Base-by-base conservation (phyloP, 1,139 yeast genomes). In the Taphrina communis region DNA sequence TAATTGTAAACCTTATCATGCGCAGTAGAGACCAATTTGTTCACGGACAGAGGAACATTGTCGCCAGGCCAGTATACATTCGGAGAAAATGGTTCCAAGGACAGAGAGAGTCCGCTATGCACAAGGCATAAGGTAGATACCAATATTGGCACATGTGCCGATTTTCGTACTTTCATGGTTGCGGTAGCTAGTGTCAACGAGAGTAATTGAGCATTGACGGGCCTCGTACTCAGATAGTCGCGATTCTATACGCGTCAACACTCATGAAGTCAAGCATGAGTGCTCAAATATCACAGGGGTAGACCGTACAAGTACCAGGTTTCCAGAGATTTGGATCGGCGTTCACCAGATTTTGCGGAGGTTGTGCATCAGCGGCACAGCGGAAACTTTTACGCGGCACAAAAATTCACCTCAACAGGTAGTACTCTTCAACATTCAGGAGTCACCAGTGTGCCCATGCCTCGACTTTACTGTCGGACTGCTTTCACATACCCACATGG, bases 1-100 rank as follows among this genome's bases (percentile, higher is more conserved):
- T 89, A 92, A 0, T 89, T 86, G 76, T 82, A 89, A 0, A 96
- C 95, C n/a, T 88, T 80, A 74, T 88, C 93, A 0, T 92, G 87
- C 41, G 84, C 80, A 73, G 88, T 93, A 0, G 95, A 87, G 72
- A 88, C 91, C 1, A 89, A 87, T 73, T 90, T 88, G 78, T 91
- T 91, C 55, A 90, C 92, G 46, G 86, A 78, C 36, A 92, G 78
- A 35, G 88, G 89, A 2, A 92, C 91, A 59, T 78, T 79, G 36
- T 90, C 91, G 0, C 89, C 90, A 11, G 78, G 74, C 57, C 73
- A 74, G 67, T 77, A 78, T 1, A 79, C 66, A 48, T 71, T 63
- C 12, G 69, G 56, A 2, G 73, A 62, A 44, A 63, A 50, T 6
- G 58, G 66, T 6, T 42, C 42, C 25, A 58, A 21, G 14, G 65